Evolutionary conservation across 805 yeast species (phyloP).

Genomic region (Millerozyma miso): DNA sequence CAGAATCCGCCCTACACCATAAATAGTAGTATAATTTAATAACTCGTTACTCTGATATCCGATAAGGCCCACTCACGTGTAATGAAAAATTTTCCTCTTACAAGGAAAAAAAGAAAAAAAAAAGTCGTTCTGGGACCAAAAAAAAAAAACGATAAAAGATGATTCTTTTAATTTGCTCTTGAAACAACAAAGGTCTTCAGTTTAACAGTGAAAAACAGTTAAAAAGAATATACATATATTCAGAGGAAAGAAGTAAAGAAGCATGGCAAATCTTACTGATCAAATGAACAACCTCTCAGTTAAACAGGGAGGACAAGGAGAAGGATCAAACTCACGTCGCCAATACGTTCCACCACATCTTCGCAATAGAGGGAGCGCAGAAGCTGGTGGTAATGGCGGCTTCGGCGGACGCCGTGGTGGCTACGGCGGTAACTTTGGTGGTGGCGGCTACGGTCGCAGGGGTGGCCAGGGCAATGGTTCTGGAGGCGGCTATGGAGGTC

Average conservation of each 20-base stretch:
- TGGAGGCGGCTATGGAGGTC: conserved; percentile 18
- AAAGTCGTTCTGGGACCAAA: neutral
- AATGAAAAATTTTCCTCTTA: neutral
- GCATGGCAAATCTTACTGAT: conserved; percentile 57
- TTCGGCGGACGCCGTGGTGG: conserved; percentile 24
- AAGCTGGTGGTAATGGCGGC: conserved; percentile 15
- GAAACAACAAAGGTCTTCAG: neutral
- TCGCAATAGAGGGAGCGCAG: conserved; percentile 24
- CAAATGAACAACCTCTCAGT: conserved; percentile 55
- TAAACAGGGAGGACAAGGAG: conserved; percentile 27
- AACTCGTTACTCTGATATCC: neutral
- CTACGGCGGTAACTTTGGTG: conserved; percentile 21
- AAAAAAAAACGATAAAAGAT: conserved; percentile 3
- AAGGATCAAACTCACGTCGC: conserved; percentile 13
- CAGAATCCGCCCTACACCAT: conserved; percentile 1
- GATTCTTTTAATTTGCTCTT: conserved; percentile 3
- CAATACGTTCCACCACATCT: conserved; percentile 59
- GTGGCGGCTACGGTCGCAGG: conserved; percentile 12
- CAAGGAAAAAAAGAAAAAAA: conserved; percentile 1
- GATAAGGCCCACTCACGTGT: conserved; percentile 1
- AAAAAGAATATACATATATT: too few species aligned
- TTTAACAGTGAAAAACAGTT: neutral
- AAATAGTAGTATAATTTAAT: neutral
- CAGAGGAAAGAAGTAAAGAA: conserved; percentile 12
- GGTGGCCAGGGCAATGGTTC: conserved; percentile 7